Percentiles rank a stretch among this genome's conserved stretches.
Evolutionary conservation across 345 rosid species (phyloP).

Genomic region (Combretum micranthum): DNA sequence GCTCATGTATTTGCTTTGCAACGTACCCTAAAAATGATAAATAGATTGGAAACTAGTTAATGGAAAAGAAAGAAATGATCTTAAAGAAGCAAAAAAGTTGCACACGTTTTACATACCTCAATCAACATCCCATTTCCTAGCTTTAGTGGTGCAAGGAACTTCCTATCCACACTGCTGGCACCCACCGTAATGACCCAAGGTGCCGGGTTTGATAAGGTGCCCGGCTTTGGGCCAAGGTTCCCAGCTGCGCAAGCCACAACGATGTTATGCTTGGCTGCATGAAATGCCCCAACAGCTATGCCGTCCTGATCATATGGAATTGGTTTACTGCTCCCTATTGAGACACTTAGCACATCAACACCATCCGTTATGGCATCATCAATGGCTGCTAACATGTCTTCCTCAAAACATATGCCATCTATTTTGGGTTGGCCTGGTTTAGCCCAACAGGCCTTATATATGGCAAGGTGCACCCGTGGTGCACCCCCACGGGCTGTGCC

Average conservation of each 20-base stretch:
- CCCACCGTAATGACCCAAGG: conserved; percentile 86
- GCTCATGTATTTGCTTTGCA: background rate
- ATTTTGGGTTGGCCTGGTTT: conserved; percentile 36
- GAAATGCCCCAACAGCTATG: conserved; percentile 59
- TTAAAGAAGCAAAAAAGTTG: too few relatives aligned
- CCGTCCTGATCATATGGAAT: conserved; percentile 24
- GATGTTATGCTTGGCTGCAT: conserved; percentile 51
- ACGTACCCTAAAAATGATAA: too few relatives aligned
- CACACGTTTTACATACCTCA: conserved; percentile 26
- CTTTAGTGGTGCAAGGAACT: conserved; percentile 30
- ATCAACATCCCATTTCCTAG: conserved; percentile 60
- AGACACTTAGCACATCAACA: conserved; percentile 62
- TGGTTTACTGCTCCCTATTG: conserved; percentile 32
- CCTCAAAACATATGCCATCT: conserved; percentile 40
- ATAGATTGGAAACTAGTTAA: too few relatives aligned
- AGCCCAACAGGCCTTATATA: conserved; percentile 89
- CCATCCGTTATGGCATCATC: conserved; percentile 86
- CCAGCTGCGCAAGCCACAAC: conserved; percentile 68
- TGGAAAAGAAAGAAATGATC: background rate
- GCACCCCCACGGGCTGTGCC: conserved; percentile 83
- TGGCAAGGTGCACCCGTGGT: conserved; percentile 59
- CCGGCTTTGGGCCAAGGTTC: conserved; percentile 57
- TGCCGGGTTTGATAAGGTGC: conserved; percentile 50
- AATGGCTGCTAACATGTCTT: conserved; percentile 73
- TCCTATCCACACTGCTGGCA: conserved; percentile 74